These are phyloP conservation scores for Jatropha curcas DNA, from an alignment of 345 rosid species.

Conservation along the genomic window DNA sequence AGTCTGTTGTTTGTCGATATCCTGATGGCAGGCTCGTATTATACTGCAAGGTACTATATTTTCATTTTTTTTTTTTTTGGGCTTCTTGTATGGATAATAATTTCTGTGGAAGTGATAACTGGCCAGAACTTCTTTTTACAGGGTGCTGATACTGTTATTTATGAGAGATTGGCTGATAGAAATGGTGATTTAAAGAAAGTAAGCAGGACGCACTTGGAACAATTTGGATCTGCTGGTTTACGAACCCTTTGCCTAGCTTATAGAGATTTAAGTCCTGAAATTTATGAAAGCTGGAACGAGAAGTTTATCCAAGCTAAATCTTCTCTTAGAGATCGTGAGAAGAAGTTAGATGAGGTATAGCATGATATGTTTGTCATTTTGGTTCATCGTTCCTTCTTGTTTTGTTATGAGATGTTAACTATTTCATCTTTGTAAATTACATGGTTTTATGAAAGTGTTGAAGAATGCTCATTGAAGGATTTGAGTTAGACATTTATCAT, in stretches of 20 bases:
- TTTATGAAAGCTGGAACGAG: slow-evolving; percentile 94
- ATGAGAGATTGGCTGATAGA: slow-evolving; percentile 80
- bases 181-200: slow-evolving; percentile 68
- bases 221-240: slow-evolving; percentile 93
- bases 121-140: slow-evolving; percentile 40
- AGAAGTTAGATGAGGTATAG: slow-evolving; percentile 92
- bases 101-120: slow-evolving; percentile 33
- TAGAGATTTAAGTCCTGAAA: slow-evolving; percentile 66
- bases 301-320: slow-evolving; percentile 97
- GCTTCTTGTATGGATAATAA: slow-evolving; percentile 15
- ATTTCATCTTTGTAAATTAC: not conserved
- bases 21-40: slow-evolving; percentile 94
- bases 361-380: not conserved
- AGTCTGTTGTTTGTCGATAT: slow-evolving; percentile 96
- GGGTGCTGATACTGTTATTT: slow-evolving; percentile 99
- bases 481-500: not conserved
- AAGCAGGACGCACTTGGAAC: slow-evolving; percentile 85
- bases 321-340: slow-evolving; percentile 90
- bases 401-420: not conserved
- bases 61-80: slow-evolving; percentile 22
- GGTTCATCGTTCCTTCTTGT: not conserved
- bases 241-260: slow-evolving; percentile 99
- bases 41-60: slow-evolving; percentile 92
- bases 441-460: not conserved
- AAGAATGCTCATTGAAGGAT: not conserved